Base-by-base conservation (phyloP, 1,284 basidiomycete species). In the Pascua sp. region DNA sequence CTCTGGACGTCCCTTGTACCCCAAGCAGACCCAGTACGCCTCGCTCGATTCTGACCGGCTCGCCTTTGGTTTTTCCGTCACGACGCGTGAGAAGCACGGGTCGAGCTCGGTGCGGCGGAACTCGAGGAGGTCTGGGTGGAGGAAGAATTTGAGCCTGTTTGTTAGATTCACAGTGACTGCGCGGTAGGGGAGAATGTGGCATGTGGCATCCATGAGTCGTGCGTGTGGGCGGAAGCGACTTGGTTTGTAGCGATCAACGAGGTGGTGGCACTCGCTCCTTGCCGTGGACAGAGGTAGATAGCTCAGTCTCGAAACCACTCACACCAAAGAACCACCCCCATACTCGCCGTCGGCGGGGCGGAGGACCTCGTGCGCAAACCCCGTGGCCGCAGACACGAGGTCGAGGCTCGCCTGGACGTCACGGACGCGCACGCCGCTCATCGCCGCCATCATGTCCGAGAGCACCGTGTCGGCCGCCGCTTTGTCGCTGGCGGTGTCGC, bases 361-460 rank as follows among this genome's bases (percentile, higher is more conserved):
- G 16, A 76, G 61, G 7, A 65, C 60, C 37, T 49, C 54, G 13
- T 63, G 59, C 0, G 73, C 75, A 59, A 79, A 79, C 18, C 53
- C 50, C 18, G 70, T 68, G 1, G 77, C 78, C 0, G 76, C 71
- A 8, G 55, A 55, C 40, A 75, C 76, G 4, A 80, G 65, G 40
- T 75, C 71, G 52, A 78, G 62, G 17, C 70, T 73, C 12, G 69
- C 59, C 47, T 67, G 63, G 1, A 75, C 64, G 60, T 80, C 78
- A n/a, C 76, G 59, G 2, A 60, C 56, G 32, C 69, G 51, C 13
- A 71, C 66, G 1, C 78, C 78, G 5, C 69, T 70, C 72, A 77
- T 76, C 39, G 75, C 69, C 36, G 72, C 75, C 77, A 80, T 77
- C 78, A 80, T 80, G 64, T 80, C 78, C 42, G 67, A 72, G 17